These are phyloP conservation scores for Cercospora nicotianae DNA, from an alignment of 2,329 filamentous ascomycete species.

Conservation along the genomic window DNA sequence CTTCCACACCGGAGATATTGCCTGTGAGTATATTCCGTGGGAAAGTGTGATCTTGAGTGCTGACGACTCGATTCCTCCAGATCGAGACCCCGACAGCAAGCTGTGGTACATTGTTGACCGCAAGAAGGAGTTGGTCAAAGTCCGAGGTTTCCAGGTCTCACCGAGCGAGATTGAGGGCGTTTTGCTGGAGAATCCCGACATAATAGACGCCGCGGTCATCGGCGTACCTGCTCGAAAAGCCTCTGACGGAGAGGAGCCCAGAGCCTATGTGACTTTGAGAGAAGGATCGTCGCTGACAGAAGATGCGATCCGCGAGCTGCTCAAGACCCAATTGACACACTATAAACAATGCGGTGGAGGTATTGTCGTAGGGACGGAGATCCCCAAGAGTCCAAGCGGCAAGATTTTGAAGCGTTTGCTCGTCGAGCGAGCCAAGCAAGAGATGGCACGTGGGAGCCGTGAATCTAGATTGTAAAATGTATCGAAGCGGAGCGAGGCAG, in stretches of 20 bases:
- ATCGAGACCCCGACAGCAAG: constrained; percentile 37
- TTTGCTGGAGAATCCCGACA: constrained; percentile 48
- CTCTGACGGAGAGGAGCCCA: constrained; percentile 28
- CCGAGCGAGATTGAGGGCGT: constrained; percentile 53
- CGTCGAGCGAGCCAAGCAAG: background rate
- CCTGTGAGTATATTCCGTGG: background rate
- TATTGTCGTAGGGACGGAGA: constrained; percentile 30
- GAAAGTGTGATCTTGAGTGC: background rate
- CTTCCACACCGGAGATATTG: constrained; percentile 56
- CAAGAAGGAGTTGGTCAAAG: constrained; percentile 57
- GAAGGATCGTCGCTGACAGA: constrained; percentile 31
- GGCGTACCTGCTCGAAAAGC: constrained; percentile 40
- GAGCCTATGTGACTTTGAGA: constrained; percentile 36
- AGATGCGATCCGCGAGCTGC: constrained; percentile 37
- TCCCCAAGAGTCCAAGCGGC: background rate
- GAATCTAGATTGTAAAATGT: background rate
- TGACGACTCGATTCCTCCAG: background rate
- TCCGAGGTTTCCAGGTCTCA: constrained; percentile 55
- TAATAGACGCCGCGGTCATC: constrained; percentile 52
- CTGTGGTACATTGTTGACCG: constrained; percentile 58
- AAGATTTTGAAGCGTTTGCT: background rate
- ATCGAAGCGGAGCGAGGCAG: background rate
- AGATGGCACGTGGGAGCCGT: background rate
- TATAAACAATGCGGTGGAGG: constrained; percentile 52
- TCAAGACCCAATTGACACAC: constrained; percentile 39